Evolutionary conservation across 495 filamentous ascomycete species (phyloP).

Genomic region (Aspergillus bridgeri): DNA sequence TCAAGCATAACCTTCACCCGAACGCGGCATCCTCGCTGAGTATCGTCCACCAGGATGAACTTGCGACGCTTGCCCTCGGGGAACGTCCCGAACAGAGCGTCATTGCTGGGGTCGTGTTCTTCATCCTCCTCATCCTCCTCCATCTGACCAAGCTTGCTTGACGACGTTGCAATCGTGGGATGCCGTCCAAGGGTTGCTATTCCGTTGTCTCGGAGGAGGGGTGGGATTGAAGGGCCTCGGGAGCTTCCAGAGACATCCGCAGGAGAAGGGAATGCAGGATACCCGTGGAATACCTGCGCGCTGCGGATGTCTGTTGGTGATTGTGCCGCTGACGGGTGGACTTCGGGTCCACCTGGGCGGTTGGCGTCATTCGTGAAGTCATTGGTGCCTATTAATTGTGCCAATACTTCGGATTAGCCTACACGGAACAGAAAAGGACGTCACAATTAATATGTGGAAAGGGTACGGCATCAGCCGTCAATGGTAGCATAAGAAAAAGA

Average conservation of each 20-base stretch:
- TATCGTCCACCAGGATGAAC: conserved; percentile 93
- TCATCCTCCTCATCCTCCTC: conserved; percentile 39
- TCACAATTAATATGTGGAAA: conserved; percentile 14
- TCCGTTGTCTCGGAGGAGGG: conserved; percentile 61
- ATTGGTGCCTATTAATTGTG: conserved; percentile 34
- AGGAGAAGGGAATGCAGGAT: conserved; percentile 60
- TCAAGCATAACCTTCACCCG: conserved; percentile 87
- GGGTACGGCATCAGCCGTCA: conserved; percentile 20
- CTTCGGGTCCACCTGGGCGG: conserved; percentile 24
- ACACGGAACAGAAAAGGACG: conserved; percentile 32
- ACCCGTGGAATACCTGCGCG: conserved; percentile 74
- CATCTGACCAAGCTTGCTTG: conserved; percentile 30
- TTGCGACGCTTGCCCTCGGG: conserved; percentile 88
- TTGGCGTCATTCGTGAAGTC: conserved; percentile 34
- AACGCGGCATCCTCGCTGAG: conserved; percentile 69
- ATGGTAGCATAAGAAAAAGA: conserved; percentile 19
- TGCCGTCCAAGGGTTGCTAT: conserved; percentile 54
- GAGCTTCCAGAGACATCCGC: conserved; percentile 31
- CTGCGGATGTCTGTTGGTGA: conserved; percentile 59
- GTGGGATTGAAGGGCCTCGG: conserved; percentile 63
- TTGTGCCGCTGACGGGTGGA: conserved; percentile 21
- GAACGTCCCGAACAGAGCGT: conserved; percentile 76
- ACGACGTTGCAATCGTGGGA: conserved; percentile 36
- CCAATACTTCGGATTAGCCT: conserved; percentile 39
- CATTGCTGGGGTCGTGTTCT: conserved; percentile 46